Evolutionary conservation across 805 yeast species (phyloP), one percentile per base, ranked within the genome.

Genomic region (Sugiyamaella americana): DNA sequence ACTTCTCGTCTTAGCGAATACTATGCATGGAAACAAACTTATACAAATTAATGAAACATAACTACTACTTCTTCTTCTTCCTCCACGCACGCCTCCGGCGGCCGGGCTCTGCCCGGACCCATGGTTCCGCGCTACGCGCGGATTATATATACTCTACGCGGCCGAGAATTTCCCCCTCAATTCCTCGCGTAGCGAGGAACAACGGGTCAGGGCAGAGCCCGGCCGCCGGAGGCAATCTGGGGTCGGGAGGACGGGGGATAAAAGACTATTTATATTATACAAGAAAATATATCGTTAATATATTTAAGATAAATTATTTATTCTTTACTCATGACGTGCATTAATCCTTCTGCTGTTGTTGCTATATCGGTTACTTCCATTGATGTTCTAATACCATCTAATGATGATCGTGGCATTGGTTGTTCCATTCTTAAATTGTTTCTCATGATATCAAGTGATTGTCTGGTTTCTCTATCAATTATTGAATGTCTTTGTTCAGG

Each of bases 1-100:
- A 70, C 70, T 37, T 65, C 69, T 44, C 68, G 93, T 49, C 68
- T 84, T 41, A 70, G 71, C 26, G 93, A 84, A 61, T 84, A 84
- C 56, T 78, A 81, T 77, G 67, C 66, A 37, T 84, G 93, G 93
- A 84, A 65, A 51, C 39, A 38, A 18, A 40, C 43, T n/a, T 26
- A 26, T 13, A 13, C 8, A 13, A 26, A 26, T 8, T n/a, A n/a
- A n/a, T n/a, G n/a, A n/a, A n/a, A n/a, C n/a, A n/a, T n/a, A n/a
- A n/a, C n/a, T n/a, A n/a, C n/a, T n/a, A n/a, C n/a, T n/a, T n/a
- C n/a, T n/a, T n/a, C n/a, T n/a, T n/a, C n/a, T n/a, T n/a, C n/a
- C n/a, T n/a, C n/a, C n/a, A n/a, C n/a, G n/a, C n/a, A n/a, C n/a
- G n/a, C n/a, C n/a, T n/a, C n/a, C n/a, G n/a, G n/a, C n/a, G n/a